Percentiles rank a stretch among this genome's conserved stretches.
phyloP scores from a whole-genome alignment of 495 filamentous ascomycete species.

The Trypethelium eluteriae region DNA sequence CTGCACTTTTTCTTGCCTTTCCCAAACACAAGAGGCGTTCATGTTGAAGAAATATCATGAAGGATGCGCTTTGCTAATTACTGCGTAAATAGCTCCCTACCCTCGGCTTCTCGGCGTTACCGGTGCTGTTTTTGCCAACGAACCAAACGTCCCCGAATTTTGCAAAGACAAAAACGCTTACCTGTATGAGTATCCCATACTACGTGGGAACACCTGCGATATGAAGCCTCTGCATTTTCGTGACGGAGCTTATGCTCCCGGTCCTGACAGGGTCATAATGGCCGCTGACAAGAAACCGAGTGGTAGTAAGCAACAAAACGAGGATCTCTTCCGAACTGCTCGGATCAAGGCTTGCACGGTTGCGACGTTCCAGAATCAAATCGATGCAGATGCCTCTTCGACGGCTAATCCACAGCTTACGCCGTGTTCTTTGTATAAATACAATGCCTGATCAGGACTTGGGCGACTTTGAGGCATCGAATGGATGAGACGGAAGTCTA shows the following conservation, averaged over 20 bases:
- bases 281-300: neutral
- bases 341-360: conserved; percentile 1
- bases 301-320: neutral
- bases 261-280: neutral
- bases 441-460: neutral
- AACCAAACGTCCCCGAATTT: neutral
- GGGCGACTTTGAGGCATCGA: neutral
- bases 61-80: neutral
- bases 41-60: no score
- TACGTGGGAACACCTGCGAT: neutral
- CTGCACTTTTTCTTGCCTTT: neutral
- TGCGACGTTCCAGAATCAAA: neutral
- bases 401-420: neutral
- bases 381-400: neutral
- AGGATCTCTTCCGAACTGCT: conserved; percentile 1
- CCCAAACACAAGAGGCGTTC: no score
- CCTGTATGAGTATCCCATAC: neutral
- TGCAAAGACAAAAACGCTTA: neutral
- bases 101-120: neutral
- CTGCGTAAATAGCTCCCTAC: neutral
- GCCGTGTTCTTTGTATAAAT: neutral
- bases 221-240: neutral
- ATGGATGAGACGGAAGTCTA: no score
- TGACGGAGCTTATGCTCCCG: neutral
- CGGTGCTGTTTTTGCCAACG: neutral